phyloP scores from a whole-genome alignment of 768 basidiomycete species.

The Hypholoma sublateritium region DNA sequence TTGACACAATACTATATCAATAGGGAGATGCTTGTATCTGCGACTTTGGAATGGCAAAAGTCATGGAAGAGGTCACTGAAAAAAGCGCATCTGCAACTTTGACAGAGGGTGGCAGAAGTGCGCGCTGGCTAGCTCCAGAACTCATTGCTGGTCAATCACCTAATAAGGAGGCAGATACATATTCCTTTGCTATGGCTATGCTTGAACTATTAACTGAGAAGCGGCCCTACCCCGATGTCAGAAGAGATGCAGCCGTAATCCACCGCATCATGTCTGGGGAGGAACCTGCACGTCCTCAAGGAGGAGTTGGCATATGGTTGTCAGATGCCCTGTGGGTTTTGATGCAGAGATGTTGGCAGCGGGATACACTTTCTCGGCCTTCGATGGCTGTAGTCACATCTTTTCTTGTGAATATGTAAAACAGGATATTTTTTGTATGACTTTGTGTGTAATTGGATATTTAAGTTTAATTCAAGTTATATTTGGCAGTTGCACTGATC shows the following conservation, averaged over 20 bases:
- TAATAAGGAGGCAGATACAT: slow-evolving; percentile 51
- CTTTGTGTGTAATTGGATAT: background rate
- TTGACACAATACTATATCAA: background rate
- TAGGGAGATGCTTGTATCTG: slow-evolving; percentile 57
- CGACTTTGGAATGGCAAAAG: slow-evolving; percentile 65
- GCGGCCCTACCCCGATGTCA: slow-evolving; percentile 49
- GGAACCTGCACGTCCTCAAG: slow-evolving; percentile 43
- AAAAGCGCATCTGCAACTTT: slow-evolving; percentile 44
- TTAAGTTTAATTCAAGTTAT: background rate
- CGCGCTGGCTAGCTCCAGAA: slow-evolving; percentile 66
- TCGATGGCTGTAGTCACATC: slow-evolving; percentile 37
- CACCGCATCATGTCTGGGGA: slow-evolving; percentile 38
- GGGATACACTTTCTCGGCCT: slow-evolving; percentile 36
- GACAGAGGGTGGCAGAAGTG: slow-evolving; percentile 41
- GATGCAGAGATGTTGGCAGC: slow-evolving; percentile 48
- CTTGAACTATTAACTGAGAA: slow-evolving; percentile 57
- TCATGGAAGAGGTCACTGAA: slow-evolving; percentile 58
- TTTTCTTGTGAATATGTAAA: background rate
- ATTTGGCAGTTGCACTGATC: too few relatives aligned
- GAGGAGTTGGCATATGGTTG: slow-evolving; percentile 34
- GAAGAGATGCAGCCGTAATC: slow-evolving; percentile 50
- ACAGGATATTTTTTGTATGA: background rate
- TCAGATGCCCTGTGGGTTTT: slow-evolving; percentile 48
- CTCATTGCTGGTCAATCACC: slow-evolving; percentile 47
- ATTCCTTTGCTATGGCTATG: slow-evolving; percentile 61